phyloP scores from a whole-genome alignment of 805 yeast genomes.

The Metschnikowia koreensis region DNA sequence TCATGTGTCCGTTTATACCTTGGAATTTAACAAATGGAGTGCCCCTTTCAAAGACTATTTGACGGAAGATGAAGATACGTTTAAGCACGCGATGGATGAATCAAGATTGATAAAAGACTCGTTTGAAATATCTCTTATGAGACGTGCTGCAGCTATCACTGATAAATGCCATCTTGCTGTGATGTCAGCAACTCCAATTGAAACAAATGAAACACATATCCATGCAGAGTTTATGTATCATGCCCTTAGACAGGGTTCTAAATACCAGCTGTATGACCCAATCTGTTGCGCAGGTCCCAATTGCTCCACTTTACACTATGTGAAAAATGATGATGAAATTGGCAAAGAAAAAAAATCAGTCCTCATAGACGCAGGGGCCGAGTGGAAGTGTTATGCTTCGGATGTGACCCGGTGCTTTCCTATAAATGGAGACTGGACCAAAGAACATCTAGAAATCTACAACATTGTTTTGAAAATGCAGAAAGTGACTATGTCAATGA shows the following conservation, averaged over 20 bases:
- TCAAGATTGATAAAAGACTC: conserved; percentile 81
- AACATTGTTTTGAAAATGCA: conserved; percentile 84
- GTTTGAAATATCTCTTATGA: conserved; percentile 73
- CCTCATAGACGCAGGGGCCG: conserved; percentile 95
- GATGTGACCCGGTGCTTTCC: conserved; percentile 98
- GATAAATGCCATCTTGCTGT: conserved; percentile 89
- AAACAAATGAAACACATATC: conserved; percentile 81
- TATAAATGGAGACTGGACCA: conserved; percentile 82
- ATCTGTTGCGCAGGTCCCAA: conserved; percentile 92
- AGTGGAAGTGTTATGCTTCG: conserved; percentile 88
- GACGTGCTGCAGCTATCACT: conserved; percentile 78
- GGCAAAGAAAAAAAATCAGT: conserved; percentile 62
- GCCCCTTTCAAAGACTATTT: conserved; percentile 36
- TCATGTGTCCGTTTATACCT: conserved; percentile 43
- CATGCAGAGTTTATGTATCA: conserved; percentile 96
- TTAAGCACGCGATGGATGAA: conserved; percentile 78
- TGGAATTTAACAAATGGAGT: conserved; percentile 53
- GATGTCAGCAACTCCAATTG: conserved; percentile 89
- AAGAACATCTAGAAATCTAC: conserved; percentile 82
- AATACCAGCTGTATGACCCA: conserved; percentile 87
- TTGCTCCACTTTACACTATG: conserved; percentile 88
- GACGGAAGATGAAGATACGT: conserved; percentile 43
- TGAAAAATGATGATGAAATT: conserved; percentile 62
- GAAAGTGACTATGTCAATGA: conserved; percentile 58
- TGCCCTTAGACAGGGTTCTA: conserved; percentile 90